Percentiles rank a stretch among this genome's conserved stretches.
These are phyloP conservation scores for Fusarium agapanthi DNA, from an alignment of 2,329 filamentous ascomycete species.

Conservation along the genomic window DNA sequence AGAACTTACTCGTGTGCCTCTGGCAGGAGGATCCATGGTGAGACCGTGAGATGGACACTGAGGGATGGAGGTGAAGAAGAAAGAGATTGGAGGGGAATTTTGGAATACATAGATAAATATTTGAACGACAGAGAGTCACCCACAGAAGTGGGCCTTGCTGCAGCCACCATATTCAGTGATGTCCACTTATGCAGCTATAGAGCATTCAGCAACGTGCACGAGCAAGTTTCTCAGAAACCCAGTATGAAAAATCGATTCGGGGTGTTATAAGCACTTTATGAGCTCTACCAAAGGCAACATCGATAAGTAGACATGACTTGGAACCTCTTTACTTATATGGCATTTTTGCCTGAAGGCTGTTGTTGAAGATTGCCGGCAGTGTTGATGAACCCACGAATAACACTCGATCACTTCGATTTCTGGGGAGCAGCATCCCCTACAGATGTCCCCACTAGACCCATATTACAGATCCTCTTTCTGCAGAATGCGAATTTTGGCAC, in stretches of 20 bases:
- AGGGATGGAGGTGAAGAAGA: background rate
- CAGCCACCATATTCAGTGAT: background rate
- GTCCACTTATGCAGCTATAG: background rate
- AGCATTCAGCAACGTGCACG: background rate
- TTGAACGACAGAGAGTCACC: background rate
- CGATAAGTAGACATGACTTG: accelerated
- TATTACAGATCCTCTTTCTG: accelerated
- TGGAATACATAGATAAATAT: background rate
- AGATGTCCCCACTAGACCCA: background rate
- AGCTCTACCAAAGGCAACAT: accelerated
- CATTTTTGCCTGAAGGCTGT: accelerated
- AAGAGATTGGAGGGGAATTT: background rate
- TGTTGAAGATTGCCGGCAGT: background rate
- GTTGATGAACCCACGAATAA: background rate
- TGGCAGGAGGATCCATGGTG: background rate
- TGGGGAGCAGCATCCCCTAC: background rate
- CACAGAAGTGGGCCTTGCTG: background rate
- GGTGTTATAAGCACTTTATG: background rate
- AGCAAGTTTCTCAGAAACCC: background rate
- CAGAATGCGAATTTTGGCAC: accelerated
- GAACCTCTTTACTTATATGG: accelerated
- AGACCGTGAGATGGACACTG: background rate
- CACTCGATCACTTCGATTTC: background rate
- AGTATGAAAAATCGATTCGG: too few species aligned
- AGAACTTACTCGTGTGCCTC: background rate